These are phyloP conservation scores for Dipodascus albidus DNA, from an alignment of 805 yeast genomes.

Conservation along the genomic window DNA sequence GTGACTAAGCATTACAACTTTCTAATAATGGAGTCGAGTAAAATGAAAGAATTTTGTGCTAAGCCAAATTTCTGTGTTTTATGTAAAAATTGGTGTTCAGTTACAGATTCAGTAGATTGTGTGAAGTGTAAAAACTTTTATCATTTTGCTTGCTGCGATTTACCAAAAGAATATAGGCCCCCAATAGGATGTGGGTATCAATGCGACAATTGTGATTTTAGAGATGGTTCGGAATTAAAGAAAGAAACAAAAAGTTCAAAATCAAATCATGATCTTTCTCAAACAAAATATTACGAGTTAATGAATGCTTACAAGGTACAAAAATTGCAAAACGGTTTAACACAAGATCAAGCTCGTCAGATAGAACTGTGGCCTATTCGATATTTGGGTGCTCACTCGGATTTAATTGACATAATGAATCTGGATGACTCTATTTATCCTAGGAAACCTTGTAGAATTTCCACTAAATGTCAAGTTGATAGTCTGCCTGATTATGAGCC, in stretches of 20 bases:
- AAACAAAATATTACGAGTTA: too few species aligned
- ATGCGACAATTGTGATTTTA: background rate
- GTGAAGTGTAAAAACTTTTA: background rate
- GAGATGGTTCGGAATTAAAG: too few species aligned
- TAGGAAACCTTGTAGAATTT: conserved; percentile 59
- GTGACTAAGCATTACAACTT: background rate
- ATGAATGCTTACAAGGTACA: too few species aligned
- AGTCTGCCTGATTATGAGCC: too few species aligned
- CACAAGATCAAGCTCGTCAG: conserved; percentile 12
- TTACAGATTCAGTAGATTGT: background rate
- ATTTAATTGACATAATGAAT: conserved; percentile 62
- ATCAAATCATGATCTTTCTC: too few species aligned
- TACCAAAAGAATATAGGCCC: background rate
- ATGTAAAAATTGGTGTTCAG: background rate
- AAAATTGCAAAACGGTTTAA: conserved; percentile 10
- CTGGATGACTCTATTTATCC: conserved; percentile 65
- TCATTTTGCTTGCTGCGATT: background rate
- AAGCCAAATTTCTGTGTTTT: background rate
- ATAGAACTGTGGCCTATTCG: conserved; percentile 49
- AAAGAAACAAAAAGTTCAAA: too few species aligned
- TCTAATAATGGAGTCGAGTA: background rate
- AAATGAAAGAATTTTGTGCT: background rate
- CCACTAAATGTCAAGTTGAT: conserved; percentile 45
- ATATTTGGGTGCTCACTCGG: conserved; percentile 59
- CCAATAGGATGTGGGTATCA: background rate